Percentiles rank a stretch among this genome's conserved stretches.
These are phyloP conservation scores for Setaria italica DNA, from an alignment of 202 grass and related monocot species.

Conservation along the genomic window DNA sequence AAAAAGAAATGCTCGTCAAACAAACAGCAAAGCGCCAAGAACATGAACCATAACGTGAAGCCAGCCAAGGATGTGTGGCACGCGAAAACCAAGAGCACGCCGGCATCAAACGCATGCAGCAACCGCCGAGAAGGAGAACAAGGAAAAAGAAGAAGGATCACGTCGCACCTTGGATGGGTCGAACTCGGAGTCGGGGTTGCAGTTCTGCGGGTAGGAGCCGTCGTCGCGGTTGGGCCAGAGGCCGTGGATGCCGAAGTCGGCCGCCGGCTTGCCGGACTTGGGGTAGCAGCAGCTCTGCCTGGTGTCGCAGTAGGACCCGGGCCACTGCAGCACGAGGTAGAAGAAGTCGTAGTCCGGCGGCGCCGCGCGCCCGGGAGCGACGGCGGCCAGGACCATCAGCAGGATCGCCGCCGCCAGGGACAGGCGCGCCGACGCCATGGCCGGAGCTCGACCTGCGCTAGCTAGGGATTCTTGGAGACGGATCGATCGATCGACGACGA, in stretches of 20 bases:
- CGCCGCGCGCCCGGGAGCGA: slow-evolving; percentile 35
- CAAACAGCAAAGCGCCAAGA: neutral
- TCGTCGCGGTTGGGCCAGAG: slow-evolving; percentile 94
- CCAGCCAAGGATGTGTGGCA: neutral
- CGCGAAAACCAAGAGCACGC: neutral
- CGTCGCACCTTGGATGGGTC: slow-evolving; percentile 64
- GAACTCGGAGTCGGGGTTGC: slow-evolving; percentile 54
- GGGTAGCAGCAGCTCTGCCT: slow-evolving; percentile 92
- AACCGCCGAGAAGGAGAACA: too few relatives aligned
- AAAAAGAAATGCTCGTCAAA: neutral
- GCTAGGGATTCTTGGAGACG: slow-evolving; percentile 8
- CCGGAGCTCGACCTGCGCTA: neutral
- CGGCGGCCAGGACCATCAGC: neutral
- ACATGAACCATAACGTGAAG: neutral
- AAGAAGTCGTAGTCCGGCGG: slow-evolving; percentile 89
- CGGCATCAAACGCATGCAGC: neutral
- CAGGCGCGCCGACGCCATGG: slow-evolving; percentile 47
- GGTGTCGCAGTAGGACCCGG: slow-evolving; percentile 90
- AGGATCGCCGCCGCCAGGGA: slow-evolving; percentile 26
- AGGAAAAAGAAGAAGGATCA: neutral
- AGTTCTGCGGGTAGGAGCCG: slow-evolving; percentile 84
- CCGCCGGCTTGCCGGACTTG: slow-evolving; percentile 71
- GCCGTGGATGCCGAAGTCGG: slow-evolving; percentile 95
- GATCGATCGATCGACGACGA: neutral
- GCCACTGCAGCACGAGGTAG: slow-evolving; percentile 96